Evolutionary conservation across 257 asterid genomes (phyloP), one percentile per base, ranked within the genome.

Genomic region (Lithospermum erythrorhizon): DNA sequence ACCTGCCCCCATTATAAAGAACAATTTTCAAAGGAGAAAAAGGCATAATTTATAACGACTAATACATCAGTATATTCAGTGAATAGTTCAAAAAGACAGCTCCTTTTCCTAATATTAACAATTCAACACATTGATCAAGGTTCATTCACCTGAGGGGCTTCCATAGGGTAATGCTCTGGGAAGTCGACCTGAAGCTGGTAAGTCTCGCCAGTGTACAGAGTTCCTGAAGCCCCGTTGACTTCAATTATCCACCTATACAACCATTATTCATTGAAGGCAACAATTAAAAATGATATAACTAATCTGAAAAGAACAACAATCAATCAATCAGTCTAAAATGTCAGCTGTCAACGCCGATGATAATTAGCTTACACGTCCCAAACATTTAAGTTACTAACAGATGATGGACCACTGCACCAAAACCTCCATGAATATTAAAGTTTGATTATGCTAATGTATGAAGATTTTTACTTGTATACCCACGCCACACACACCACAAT

Each of bases 81-180:
- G 47, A 35, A 35, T 9, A 35, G 47, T 11, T 41, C 49, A 41
- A 11, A 41, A 0, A 41, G 17, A 41, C 5, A 41, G 5, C 14
- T 41, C 47, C 47, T 35, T 27, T 13, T 41, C 49, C 17, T 11
- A 41, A 52, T 4, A 52, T n/a, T 15, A 15, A 49, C 21, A 49
- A 27, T 27, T 27, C 22, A 52, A 15, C n/a, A 9, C 13, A 53
- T 7, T 18, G 23, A 53, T 55, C 15, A 11, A 21, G 16, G 15
- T 21, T 56, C 18, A 56, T 24, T 3, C 37, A 48, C 84, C 81
- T 79, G 84, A 5, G 84, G 84, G 25, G 84, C 78, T 68, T 79
- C 84, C 84, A 79, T 79, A 35, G 84, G 84, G 63, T 79, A 79
- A 70, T 79, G 77, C 55, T 75, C 81, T 0, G 84, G 84, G 29